Percentiles rank a stretch among this genome's conserved stretches.
Conservation (phyloP, 306 rosid species). For the Gastrolobium bilobum region DNA sequence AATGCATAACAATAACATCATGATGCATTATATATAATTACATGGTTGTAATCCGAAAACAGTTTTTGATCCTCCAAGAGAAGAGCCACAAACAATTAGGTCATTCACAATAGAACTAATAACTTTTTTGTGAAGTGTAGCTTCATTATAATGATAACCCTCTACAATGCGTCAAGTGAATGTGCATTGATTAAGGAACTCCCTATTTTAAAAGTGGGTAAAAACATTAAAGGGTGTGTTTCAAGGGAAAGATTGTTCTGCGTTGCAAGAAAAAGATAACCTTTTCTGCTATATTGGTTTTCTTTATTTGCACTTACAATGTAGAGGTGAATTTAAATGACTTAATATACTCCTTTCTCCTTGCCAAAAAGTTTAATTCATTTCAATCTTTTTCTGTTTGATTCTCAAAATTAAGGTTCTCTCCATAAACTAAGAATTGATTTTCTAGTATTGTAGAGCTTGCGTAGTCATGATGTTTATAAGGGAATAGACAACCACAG, state of each 20-base stretch:
- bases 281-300: neutral
- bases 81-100: neutral
- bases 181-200: conserved; percentile 1
- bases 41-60: too few species aligned
- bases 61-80: neutral
- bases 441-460: neutral
- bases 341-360: neutral
- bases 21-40: too few species aligned
- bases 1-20: neutral
- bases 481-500: too few species aligned
- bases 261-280: neutral
- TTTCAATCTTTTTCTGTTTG: neutral
- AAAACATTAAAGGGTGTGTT: neutral
- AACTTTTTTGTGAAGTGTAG: neutral
- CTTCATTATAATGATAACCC: too few species aligned
- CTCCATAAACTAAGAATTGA: neutral
- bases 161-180: too few species aligned
- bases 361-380: too few species aligned
- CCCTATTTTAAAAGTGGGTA: neutral
- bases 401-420: too few species aligned
- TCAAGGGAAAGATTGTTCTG: neutral
- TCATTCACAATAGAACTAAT: neutral
- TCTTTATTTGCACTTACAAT: neutral
- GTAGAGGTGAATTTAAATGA: neutral
- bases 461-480: too few species aligned